Evolutionary conservation across 2,329 filamentous ascomycete species (phyloP).

Genomic region (Drechslerella coelobrocha): DNA sequence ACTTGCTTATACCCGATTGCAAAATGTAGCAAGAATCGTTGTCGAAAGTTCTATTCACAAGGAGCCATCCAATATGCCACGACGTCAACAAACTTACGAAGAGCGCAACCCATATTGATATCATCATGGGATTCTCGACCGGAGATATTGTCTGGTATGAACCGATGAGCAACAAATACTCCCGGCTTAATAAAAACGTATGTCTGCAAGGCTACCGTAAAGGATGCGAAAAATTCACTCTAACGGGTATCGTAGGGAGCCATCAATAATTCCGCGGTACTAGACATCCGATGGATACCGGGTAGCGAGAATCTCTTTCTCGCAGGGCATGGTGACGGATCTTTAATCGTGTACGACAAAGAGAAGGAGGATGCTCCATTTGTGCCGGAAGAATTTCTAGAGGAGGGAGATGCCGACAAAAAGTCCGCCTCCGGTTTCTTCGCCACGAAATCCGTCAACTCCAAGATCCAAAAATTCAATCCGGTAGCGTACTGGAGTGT

Average conservation of each 20-base stretch:
- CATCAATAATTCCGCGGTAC: conserved; percentile 84
- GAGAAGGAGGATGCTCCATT: conserved; percentile 90
- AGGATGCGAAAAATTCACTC: no score
- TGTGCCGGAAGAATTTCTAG: conserved; percentile 66
- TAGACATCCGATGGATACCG: conserved; percentile 90
- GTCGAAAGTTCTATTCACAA: conserved; percentile 95
- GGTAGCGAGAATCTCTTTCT: conserved; percentile 92
- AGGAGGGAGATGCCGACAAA: conserved; percentile 50
- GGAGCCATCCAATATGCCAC: conserved; percentile 92
- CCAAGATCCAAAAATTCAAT: conserved; percentile 90
- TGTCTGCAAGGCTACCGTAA: conserved; percentile 53
- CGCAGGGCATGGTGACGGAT: conserved; percentile 89
- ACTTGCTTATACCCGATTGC: conserved; percentile 1
- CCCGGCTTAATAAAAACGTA: conserved; percentile 93
- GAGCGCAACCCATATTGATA: conserved; percentile 78
- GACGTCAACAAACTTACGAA: conserved; percentile 88
- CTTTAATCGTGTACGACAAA: conserved; percentile 93
- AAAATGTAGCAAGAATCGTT: conserved; percentile 77
- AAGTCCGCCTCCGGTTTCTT: conserved; percentile 52
- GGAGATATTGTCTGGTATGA: conserved; percentile 99
- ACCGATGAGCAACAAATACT: conserved; percentile 93
- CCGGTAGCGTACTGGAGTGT: conserved; percentile 92
- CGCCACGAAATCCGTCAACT: conserved; percentile 82
- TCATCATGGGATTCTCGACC: conserved; percentile 94
- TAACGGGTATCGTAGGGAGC: no score